Evolutionary conservation across 768 basidiomycete species (phyloP).

Genomic region (Lactarius hatsudake): DNA sequence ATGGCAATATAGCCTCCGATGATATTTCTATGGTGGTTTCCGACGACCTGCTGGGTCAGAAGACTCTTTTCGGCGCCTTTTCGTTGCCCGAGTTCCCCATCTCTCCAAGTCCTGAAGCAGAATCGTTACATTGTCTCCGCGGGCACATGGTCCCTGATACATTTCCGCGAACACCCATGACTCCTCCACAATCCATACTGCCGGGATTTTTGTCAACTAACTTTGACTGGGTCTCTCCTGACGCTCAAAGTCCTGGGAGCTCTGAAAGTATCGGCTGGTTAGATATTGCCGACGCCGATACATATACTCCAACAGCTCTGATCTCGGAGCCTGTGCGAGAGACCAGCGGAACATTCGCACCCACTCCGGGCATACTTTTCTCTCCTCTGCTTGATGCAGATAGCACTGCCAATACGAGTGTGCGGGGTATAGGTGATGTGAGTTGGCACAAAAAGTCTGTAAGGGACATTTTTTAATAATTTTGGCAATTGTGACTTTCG

Average conservation of each 20-base stretch:
- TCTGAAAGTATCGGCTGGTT: not conserved
- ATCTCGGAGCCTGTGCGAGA: not conserved
- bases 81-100: not conserved
- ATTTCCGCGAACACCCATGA: not conserved
- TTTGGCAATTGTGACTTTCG: not conserved
- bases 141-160: not conserved
- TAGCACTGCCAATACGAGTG: not conserved
- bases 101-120: not conserved
- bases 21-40: not conserved
- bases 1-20: not conserved
- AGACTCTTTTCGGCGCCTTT: not conserved
- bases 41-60: not conserved
- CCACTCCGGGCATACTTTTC: constrained; percentile 31
- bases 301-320: not conserved
- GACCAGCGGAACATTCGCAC: constrained; percentile 25
- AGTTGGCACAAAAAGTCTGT: not conserved
- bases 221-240: constrained; percentile 4
- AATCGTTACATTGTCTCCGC: not conserved
- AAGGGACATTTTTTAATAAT: constrained; percentile 9
- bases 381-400: constrained; percentile 33
- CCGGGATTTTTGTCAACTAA: not conserved
- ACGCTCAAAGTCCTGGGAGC: not conserved
- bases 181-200: not conserved
- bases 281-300: not conserved
- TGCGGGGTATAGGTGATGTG: not conserved